These are phyloP conservation scores for Naganishia sp. DNA, from an alignment of 1,284 basidiomycete species.

Conservation along the genomic window DNA sequence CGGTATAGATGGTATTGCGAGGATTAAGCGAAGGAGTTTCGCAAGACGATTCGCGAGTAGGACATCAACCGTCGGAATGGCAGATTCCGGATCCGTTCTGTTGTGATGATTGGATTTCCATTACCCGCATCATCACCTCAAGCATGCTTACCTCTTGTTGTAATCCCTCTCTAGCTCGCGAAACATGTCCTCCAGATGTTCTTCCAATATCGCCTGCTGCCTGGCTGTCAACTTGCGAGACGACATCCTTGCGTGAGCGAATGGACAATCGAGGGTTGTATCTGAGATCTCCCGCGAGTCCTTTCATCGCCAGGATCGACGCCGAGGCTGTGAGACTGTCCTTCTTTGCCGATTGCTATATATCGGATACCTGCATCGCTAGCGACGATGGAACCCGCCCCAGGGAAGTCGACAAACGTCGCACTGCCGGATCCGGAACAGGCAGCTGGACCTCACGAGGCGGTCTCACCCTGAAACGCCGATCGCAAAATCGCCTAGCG, in stretches of 20 bases:
- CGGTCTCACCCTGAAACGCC: conserved; percentile 8
- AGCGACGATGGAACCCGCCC: too few species aligned
- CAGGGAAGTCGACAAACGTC: too few species aligned
- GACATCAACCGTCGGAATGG: conserved; percentile 15
- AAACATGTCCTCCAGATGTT: conserved; percentile 15
- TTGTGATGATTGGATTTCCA: too few species aligned
- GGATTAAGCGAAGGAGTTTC: conserved; percentile 3
- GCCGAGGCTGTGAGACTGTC: too few species aligned
- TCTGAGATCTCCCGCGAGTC: too few species aligned
- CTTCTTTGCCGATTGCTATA: too few species aligned
- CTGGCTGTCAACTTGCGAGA: conserved; percentile 6
- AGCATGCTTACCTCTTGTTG: conserved; percentile 10
- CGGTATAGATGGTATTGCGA: conserved; percentile 14
- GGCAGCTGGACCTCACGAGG: too few species aligned
- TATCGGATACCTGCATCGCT: too few species aligned
- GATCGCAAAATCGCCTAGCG: not conserved
- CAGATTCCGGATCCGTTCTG: conserved; percentile 12
- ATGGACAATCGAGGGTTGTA: too few species aligned
- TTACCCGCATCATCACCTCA: not conserved
- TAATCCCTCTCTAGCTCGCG: conserved; percentile 19
- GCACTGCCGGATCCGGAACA: too few species aligned
- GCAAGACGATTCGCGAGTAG: conserved; percentile 3
- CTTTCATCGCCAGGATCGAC: too few species aligned
- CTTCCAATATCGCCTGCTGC: conserved; percentile 18
- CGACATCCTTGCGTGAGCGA: not conserved